These are phyloP conservation scores for Suillus subalutaceus DNA, from an alignment of 768 basidiomycete species.

Conservation along the genomic window DNA sequence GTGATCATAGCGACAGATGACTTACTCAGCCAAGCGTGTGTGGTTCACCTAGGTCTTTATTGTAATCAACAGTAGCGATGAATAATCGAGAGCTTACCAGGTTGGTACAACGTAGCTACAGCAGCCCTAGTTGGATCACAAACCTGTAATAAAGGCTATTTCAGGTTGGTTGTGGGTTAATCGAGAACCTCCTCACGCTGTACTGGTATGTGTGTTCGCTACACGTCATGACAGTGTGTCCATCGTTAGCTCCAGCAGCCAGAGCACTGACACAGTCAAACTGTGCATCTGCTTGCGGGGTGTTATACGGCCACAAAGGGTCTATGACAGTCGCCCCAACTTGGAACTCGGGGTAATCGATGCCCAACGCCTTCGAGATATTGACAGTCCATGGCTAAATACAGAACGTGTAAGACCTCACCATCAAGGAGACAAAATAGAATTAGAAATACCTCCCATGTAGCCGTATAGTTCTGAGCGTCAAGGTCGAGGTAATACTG, in stretches of 20 bases:
- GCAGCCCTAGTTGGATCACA: constrained; percentile 46
- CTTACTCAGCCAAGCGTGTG: constrained; percentile 50
- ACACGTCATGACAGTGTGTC: constrained; percentile 46
- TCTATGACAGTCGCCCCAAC: constrained; percentile 52
- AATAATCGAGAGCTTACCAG: constrained; percentile 33
- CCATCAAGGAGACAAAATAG: not conserved
- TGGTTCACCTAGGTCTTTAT: constrained; percentile 48
- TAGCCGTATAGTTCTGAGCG: constrained; percentile 45
- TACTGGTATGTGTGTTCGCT: constrained; percentile 61
- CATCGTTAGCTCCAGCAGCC: constrained; percentile 46
- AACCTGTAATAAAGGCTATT: constrained; percentile 27
- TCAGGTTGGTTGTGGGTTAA: not conserved
- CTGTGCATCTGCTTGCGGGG: constrained; percentile 35
- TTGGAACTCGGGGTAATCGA: constrained; percentile 47
- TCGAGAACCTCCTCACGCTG: constrained; percentile 36
- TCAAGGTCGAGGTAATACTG: constrained; percentile 45
- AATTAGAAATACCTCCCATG: constrained; percentile 44
- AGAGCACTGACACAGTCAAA: constrained; percentile 54
- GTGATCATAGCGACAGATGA: not conserved
- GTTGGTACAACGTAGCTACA: constrained; percentile 52
- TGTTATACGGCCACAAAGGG: constrained; percentile 53
- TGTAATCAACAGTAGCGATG: not conserved
- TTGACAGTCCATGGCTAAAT: constrained; percentile 51
- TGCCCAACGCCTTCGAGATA: constrained; percentile 42
- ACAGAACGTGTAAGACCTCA: not conserved